phyloP scores from a whole-genome alignment of 805 yeast species.

The Wickerhamomyces canadensis region DNA sequence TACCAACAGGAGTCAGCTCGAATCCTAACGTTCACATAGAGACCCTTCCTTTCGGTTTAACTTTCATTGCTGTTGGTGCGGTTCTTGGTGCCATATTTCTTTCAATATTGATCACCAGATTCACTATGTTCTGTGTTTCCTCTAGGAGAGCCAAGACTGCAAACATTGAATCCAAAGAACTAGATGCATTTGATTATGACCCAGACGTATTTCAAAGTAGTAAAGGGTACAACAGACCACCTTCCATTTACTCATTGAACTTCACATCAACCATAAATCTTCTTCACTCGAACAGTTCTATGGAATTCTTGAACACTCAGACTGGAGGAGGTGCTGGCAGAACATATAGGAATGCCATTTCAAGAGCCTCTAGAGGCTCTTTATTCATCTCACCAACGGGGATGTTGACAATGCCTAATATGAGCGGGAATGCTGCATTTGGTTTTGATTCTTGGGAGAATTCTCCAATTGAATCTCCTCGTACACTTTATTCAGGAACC shows the following conservation, averaged over 20 bases:
- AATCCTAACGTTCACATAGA: slow-evolving; percentile 55
- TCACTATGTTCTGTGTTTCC: slow-evolving; percentile 21
- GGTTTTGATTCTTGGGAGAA: slow-evolving; percentile 1
- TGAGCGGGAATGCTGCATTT: background rate
- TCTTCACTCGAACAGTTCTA: slow-evolving; percentile 14
- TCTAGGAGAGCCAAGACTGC: slow-evolving; percentile 24
- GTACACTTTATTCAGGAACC: slow-evolving; percentile 4
- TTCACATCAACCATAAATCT: slow-evolving; percentile 27
- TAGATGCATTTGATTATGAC: slow-evolving; percentile 17
- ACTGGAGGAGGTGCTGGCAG: slow-evolving; percentile 13
- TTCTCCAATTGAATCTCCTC: slow-evolving; percentile 23
- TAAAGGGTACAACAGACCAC: slow-evolving; percentile 17
- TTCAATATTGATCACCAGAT: slow-evolving; percentile 18
- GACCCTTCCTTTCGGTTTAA: slow-evolving; percentile 59
- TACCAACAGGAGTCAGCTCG: slow-evolving; percentile 15
- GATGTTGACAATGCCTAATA: slow-evolving; percentile 25
- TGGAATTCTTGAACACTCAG: slow-evolving; percentile 10
- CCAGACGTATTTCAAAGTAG: slow-evolving; percentile 15
- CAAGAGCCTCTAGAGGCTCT: slow-evolving; percentile 32
- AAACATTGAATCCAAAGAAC: slow-evolving; percentile 1
- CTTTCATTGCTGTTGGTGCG: slow-evolving; percentile 72
- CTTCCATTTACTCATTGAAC: slow-evolving; percentile 26
- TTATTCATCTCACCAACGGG: slow-evolving; percentile 51
- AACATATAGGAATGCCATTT: slow-evolving; percentile 20
- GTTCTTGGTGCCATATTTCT: slow-evolving; percentile 45